Evolutionary conservation across 2,329 filamentous ascomycete genomes (phyloP).

Genomic region (Phialemonium atrogriseum): DNA sequence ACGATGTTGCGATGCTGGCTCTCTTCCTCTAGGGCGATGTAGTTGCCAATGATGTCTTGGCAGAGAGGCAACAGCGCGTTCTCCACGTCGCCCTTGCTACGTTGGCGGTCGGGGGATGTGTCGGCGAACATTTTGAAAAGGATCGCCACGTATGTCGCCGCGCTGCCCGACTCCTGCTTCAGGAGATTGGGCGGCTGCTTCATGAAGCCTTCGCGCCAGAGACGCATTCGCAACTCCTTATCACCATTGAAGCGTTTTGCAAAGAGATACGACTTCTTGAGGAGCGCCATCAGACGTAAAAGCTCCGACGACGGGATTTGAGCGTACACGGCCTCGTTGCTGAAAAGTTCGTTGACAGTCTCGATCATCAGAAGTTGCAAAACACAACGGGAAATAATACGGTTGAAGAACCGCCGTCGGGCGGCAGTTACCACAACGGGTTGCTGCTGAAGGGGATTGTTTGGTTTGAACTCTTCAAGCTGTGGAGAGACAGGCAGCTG

Average conservation of each 20-base stretch:
- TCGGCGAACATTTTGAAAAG: slow-evolving; percentile 97
- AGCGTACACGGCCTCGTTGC: slow-evolving; percentile 88
- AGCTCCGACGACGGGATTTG: slow-evolving; percentile 88
- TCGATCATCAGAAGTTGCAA: slow-evolving; percentile 98
- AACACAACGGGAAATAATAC: slow-evolving; percentile 97
- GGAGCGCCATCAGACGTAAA: slow-evolving; percentile 80
- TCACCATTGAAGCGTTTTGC: slow-evolving; percentile 97
- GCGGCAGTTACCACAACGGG: slow-evolving; percentile 89
- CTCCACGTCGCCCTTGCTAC: slow-evolving; percentile 76
- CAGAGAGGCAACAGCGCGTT: slow-evolving; percentile 88
- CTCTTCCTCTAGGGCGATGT: slow-evolving; percentile 83
- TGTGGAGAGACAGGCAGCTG: slow-evolving; percentile 30
- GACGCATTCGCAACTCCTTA: slow-evolving; percentile 84
- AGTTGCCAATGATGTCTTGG: slow-evolving; percentile 84
- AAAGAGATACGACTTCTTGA: slow-evolving; percentile 96
- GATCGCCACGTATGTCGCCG: slow-evolving; percentile 91
- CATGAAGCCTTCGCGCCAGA: slow-evolving; percentile 99
- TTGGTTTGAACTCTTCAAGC: slow-evolving; percentile 83
- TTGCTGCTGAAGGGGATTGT: slow-evolving; percentile 70
- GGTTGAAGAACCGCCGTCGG: slow-evolving; percentile 92
- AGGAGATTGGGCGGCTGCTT: slow-evolving; percentile 96
- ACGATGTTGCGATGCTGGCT: slow-evolving; percentile 95
- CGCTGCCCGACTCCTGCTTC: slow-evolving; percentile 91
- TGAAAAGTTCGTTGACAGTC: slow-evolving; percentile 97
- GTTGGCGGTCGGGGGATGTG: slow-evolving; percentile 70